Percentiles rank a stretch among this genome's conserved stretches.
phyloP scores from a whole-genome alignment of 176 grass and related monocot genomes.

The Melocanna baccifera region DNA sequence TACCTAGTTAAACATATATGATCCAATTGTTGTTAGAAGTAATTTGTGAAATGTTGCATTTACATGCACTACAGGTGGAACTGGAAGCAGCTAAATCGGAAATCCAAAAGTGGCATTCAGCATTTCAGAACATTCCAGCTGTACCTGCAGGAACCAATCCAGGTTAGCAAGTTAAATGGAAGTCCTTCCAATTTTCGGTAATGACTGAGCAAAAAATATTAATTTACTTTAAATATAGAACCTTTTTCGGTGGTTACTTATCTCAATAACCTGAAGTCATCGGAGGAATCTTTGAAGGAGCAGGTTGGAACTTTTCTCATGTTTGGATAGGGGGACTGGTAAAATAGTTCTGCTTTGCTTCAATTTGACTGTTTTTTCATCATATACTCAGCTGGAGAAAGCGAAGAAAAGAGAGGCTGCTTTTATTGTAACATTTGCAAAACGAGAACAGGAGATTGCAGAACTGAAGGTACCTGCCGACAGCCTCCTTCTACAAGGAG shows the following conservation, averaged over 20 bases:
- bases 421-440: constrained; percentile 96
- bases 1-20: not conserved
- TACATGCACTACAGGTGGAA: constrained; percentile 49
- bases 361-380: constrained; percentile 17
- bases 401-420: constrained; percentile 99
- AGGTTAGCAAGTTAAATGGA: constrained; percentile 46
- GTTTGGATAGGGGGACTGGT: not conserved
- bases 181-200: constrained; percentile 11
- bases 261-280: constrained; percentile 87
- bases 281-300: constrained; percentile 90
- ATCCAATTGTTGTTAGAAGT: constrained; percentile 5
- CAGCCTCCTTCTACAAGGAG: not conserved
- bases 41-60: constrained; percentile 20
- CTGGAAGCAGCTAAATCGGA: constrained; percentile 75
- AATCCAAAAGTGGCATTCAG: constrained; percentile 90
- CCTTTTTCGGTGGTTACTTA: constrained; percentile 76
- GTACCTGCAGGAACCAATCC: constrained; percentile 59
- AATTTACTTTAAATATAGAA: constrained; percentile 53
- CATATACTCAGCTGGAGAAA: constrained; percentile 79
- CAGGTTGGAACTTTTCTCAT: constrained; percentile 53
- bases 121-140: constrained; percentile 80
- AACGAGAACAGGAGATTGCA: constrained; percentile 94
- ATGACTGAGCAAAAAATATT: not conserved
- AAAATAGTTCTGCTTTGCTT: constrained; percentile 1
- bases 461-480: constrained; percentile 68